These are phyloP conservation scores for Candida namnaoensis DNA, from an alignment of 805 yeast genomes.

Conservation along the genomic window DNA sequence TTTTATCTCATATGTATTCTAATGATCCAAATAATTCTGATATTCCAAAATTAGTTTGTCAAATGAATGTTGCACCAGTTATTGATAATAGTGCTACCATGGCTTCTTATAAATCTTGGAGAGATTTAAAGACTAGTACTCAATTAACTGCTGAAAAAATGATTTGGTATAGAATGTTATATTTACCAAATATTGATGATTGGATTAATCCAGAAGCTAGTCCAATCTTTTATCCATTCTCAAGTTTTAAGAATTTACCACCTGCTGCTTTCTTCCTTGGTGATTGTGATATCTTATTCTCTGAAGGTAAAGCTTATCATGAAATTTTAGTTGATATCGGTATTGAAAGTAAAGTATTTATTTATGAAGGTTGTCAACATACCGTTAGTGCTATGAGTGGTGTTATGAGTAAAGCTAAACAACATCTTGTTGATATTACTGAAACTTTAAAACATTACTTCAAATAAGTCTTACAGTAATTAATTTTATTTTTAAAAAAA, in stretches of 20 bases:
- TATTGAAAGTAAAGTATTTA: slow-evolving; percentile 20
- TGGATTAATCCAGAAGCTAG: slow-evolving; percentile 26
- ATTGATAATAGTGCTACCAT: slow-evolving; percentile 32
- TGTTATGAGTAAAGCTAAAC: too few species aligned
- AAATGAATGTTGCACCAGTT: slow-evolving; percentile 35
- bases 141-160: slow-evolving; percentile 37
- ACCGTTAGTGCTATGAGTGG: slow-evolving; percentile 14
- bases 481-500: background rate
- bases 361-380: slow-evolving; percentile 37
- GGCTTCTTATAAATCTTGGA: slow-evolving; percentile 28
- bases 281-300: slow-evolving; percentile 35
- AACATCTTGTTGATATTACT: too few species aligned
- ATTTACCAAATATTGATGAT: slow-evolving; percentile 25
- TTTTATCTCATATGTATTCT: slow-evolving; percentile 19
- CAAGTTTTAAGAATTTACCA: slow-evolving; percentile 28
- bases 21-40: slow-evolving; percentile 7
- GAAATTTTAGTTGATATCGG: slow-evolving; percentile 29
- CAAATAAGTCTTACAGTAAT: background rate
- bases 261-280: slow-evolving; percentile 34
- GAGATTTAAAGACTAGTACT: slow-evolving; percentile 27
- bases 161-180: slow-evolving; percentile 34
- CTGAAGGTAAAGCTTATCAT: slow-evolving; percentile 35
- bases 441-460: too few species aligned
- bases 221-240: slow-evolving; percentile 31
- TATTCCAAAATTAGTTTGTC: slow-evolving; percentile 28